Evolutionary conservation across 495 filamentous ascomycete species (phyloP).

Genomic region (Podospora comata): DNA sequence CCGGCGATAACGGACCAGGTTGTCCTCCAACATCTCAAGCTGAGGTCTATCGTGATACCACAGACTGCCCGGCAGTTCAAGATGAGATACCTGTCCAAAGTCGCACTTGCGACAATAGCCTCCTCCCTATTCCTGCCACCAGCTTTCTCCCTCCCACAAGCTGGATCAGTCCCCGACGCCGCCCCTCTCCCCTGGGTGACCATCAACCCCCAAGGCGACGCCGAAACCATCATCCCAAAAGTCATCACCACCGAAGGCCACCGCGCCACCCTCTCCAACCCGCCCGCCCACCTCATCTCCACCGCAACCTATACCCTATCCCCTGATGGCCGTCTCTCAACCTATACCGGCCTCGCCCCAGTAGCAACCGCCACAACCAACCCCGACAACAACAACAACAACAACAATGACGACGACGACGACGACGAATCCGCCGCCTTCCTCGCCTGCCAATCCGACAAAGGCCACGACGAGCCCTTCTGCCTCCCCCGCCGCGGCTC

Average conservation of each 20-base stretch:
- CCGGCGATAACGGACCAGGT: neutral
- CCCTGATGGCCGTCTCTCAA: slow-evolving; percentile 15
- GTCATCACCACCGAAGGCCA: slow-evolving; percentile 27
- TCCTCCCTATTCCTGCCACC: slow-evolving; percentile 5
- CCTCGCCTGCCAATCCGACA: slow-evolving; percentile 25
- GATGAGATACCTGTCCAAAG: neutral
- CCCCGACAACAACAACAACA: slow-evolving; percentile 1
- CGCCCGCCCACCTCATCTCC: slow-evolving; percentile 25
- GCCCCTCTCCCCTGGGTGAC: slow-evolving; percentile 29
- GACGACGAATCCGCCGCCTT: slow-evolving; percentile 26
- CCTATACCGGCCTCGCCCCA: slow-evolving; percentile 32
- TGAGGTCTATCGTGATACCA: neutral
- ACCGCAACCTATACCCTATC: slow-evolving; percentile 30
- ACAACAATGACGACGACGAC: neutral
- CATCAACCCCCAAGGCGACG: slow-evolving; percentile 24
- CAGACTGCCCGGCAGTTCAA: neutral
- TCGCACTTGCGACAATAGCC: slow-evolving; percentile 10
- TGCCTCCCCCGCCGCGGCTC: slow-evolving; percentile 29
- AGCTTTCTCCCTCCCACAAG: slow-evolving; percentile 21
- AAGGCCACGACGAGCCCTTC: slow-evolving; percentile 27
- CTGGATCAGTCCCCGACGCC: slow-evolving; percentile 8
- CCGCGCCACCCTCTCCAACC: slow-evolving; percentile 21
- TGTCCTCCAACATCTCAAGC: neutral
- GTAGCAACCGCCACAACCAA: slow-evolving; percentile 26
- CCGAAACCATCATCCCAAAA: slow-evolving; percentile 27